phyloP scores from a whole-genome alignment of 148 eudicot genomes.

The Vaccinium darrowii region DNA sequence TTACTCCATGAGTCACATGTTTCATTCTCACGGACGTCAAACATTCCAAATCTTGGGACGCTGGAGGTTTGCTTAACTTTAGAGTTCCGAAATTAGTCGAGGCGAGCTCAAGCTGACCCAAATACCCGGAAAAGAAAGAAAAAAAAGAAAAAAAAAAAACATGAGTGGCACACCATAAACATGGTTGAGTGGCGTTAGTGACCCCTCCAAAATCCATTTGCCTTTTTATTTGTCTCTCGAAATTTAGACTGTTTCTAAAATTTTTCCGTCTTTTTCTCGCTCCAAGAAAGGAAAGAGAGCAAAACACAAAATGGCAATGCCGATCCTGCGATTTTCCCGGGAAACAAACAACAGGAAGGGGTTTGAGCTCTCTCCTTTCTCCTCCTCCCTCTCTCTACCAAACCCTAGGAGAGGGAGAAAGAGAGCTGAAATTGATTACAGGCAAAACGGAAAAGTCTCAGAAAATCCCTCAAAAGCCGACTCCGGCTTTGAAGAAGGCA shows the following conservation, averaged over 20 bases:
- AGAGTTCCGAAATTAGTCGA: too few relatives aligned
- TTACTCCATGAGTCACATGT: too few relatives aligned
- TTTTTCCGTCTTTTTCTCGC: neutral
- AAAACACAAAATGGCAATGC: conserved; percentile 2
- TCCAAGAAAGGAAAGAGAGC: too few relatives aligned
- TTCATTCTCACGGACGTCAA: too few relatives aligned
- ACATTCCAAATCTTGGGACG: too few relatives aligned
- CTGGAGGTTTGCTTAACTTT: too few relatives aligned
- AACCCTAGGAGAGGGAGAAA: neutral
- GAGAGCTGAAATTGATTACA: neutral
- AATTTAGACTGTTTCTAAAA: neutral
- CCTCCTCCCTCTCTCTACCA: neutral
- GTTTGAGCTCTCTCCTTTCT: neutral
- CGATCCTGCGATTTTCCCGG: neutral
- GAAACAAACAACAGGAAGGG: neutral
- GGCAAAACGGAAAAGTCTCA: conserved; percentile 12
- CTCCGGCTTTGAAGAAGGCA: conserved; percentile 19
- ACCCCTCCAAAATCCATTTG: neutral
- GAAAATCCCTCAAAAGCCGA: conserved; percentile 11
- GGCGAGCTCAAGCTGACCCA: too few relatives aligned
- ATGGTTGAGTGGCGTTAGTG: too few relatives aligned
- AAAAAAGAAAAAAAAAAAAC: too few relatives aligned
- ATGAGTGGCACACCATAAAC: too few relatives aligned
- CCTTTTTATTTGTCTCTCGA: neutral
- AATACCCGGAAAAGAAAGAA: too few relatives aligned